Evolutionary conservation across 164 flowering plant species (phyloP).

Genomic region (Liriodendron chinense): DNA sequence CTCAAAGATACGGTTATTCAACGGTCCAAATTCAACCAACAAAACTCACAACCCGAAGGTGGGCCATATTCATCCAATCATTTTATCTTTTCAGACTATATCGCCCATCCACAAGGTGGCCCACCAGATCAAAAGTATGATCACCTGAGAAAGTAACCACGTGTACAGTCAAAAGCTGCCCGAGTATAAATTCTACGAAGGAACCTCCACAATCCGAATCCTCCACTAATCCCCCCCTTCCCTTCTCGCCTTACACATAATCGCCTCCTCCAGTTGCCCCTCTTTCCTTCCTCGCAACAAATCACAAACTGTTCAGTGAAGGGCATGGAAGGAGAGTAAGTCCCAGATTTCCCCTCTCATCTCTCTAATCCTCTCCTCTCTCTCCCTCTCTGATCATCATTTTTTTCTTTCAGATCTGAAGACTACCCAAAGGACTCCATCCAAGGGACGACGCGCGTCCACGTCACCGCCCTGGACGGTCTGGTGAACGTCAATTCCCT

Average conservation of each 20-base stretch:
- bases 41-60: no score
- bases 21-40: no score
- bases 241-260: background rate
- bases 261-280: background rate
- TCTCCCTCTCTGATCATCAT: background rate
- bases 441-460: conserved; percentile 44
- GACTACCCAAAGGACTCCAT: background rate
- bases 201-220: no score
- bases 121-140: no score
- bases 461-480: conserved; percentile 63
- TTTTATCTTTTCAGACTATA: no score
- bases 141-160: no score
- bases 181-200: no score
- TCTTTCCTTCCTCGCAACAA: background rate
- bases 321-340: background rate
- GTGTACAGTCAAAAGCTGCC: no score
- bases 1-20: no score
- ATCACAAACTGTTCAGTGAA: background rate
- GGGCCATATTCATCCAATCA: no score
- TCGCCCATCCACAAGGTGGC: no score
- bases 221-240: background rate
- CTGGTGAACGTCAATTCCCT: conserved; percentile 72
- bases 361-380: background rate
- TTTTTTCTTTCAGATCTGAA: background rate
- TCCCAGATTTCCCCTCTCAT: background rate